These are phyloP conservation scores for Buxus sempervirens DNA, from an alignment of 164 flowering plant species.

Conservation along the genomic window DNA sequence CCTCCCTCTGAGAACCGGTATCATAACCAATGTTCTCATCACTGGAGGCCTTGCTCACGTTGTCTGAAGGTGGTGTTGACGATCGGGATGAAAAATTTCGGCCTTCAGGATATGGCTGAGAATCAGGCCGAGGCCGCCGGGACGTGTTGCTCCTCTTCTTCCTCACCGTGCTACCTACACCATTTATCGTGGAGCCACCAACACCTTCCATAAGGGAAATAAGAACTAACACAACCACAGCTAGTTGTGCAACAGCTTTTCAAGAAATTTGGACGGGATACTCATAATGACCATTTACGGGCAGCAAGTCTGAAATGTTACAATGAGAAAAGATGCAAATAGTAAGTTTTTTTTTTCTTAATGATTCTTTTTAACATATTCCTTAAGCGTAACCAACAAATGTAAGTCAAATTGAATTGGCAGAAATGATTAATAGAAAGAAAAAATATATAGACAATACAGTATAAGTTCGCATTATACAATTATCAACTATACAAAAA, in stretches of 20 bases:
- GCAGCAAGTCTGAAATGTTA: neutral
- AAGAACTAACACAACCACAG: neutral
- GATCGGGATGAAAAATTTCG: constrained; percentile 30
- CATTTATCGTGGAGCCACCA: constrained; percentile 22
- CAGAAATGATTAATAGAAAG: too few species aligned
- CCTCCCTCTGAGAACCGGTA: constrained; percentile 38
- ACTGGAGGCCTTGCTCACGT: constrained; percentile 46
- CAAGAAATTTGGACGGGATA: neutral
- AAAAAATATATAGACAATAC: too few species aligned
- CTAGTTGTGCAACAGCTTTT: neutral
- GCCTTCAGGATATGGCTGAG: constrained; percentile 23
- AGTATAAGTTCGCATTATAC: too few species aligned
- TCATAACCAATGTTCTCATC: constrained; percentile 44
- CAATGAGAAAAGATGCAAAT: neutral
- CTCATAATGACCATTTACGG: neutral
- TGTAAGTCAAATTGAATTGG: too few species aligned
- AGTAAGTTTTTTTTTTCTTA: too few species aligned
- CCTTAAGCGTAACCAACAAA: neutral
- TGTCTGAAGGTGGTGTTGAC: constrained; percentile 50
- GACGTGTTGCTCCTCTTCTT: constrained; percentile 49
- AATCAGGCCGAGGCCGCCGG: constrained; percentile 47
- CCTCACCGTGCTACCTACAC: constrained; percentile 28
- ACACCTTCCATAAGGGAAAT: constrained; percentile 38
- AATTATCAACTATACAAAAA: too few species aligned
- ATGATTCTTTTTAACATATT: too few species aligned